These are phyloP conservation scores for Trichoderma semiorbis DNA, from an alignment of 2,329 filamentous ascomycete species.

Conservation along the genomic window DNA sequence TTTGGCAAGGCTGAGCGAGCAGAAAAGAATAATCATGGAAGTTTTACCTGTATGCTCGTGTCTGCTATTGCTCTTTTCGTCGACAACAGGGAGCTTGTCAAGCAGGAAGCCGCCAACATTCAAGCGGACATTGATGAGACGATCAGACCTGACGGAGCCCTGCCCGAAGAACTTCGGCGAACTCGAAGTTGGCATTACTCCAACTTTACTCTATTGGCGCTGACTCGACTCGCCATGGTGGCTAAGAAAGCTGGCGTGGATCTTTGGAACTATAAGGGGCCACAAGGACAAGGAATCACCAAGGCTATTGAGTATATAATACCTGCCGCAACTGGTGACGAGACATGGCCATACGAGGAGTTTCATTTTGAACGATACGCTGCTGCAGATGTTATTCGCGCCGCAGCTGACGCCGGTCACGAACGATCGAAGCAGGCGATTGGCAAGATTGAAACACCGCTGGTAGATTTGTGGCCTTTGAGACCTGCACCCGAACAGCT, in stretches of 20 bases:
- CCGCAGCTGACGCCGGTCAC: constrained; percentile 10
- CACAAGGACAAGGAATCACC: constrained; percentile 4
- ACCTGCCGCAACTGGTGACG: constrained; percentile 1
- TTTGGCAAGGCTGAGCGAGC: constrained; percentile 9
- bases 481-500: constrained; percentile 11
- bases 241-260: constrained; percentile 6
- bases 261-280: constrained; percentile 8
- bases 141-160: not conserved
- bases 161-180: constrained; percentile 9
- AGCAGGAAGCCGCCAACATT: not conserved
- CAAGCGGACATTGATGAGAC: not conserved
- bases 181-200: constrained; percentile 17
- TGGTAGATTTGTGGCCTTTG: constrained; percentile 6
- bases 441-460: not conserved
- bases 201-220: constrained; percentile 5
- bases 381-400: constrained; percentile 11
- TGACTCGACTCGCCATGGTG: constrained; percentile 15
- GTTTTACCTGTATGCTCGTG: constrained; percentile 8
- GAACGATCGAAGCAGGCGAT: not conserved
- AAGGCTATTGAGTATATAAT: constrained; percentile 12
- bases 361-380: not conserved
- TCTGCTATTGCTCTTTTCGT: constrained; percentile 13
- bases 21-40: constrained; percentile 13
- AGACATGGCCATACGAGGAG: not conserved
- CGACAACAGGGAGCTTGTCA: not conserved